phyloP scores from a whole-genome alignment of 352 stramenopile species.

The Globisporangium camurandrum region DNA sequence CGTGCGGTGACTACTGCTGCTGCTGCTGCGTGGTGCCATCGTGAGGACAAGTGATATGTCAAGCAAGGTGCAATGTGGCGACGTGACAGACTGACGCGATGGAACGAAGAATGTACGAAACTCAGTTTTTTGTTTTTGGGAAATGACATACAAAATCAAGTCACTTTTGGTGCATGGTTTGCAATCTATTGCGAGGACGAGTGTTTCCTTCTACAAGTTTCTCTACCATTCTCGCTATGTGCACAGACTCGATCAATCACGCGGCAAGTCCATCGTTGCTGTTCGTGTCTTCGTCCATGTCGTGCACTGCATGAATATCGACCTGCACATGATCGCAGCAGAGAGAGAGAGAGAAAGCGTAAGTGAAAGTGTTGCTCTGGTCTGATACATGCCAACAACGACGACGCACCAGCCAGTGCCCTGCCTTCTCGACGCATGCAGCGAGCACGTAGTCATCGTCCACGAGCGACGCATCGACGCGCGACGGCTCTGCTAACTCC shows the following conservation, averaged over 20 bases:
- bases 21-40: slow-evolving; percentile 15
- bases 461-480: slow-evolving; percentile 28
- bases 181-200: too few relatives aligned
- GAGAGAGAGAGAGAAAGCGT: slow-evolving; percentile 6
- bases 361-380: neutral
- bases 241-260: neutral
- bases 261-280: neutral
- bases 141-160: too few relatives aligned
- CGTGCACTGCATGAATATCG: slow-evolving; percentile 35
- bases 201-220: too few relatives aligned
- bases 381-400: neutral
- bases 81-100: too few relatives aligned
- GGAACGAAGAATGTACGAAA: neutral
- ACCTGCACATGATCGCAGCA: slow-evolving; percentile 17
- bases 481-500: slow-evolving; percentile 20
- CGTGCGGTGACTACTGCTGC: neutral
- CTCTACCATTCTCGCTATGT: too few relatives aligned
- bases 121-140: too few relatives aligned
- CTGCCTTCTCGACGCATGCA: slow-evolving; percentile 43
- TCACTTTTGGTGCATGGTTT: too few relatives aligned
- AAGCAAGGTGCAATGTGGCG: too few relatives aligned
- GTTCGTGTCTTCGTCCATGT: slow-evolving; percentile 20
- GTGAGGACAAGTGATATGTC: too few relatives aligned
- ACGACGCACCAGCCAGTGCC: slow-evolving; percentile 51
- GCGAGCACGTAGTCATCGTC: slow-evolving; percentile 48